Evolutionary conservation across 345 rosid species (phyloP), one percentile per base, ranked within the genome.

Genomic region (Citrus reticulata): DNA sequence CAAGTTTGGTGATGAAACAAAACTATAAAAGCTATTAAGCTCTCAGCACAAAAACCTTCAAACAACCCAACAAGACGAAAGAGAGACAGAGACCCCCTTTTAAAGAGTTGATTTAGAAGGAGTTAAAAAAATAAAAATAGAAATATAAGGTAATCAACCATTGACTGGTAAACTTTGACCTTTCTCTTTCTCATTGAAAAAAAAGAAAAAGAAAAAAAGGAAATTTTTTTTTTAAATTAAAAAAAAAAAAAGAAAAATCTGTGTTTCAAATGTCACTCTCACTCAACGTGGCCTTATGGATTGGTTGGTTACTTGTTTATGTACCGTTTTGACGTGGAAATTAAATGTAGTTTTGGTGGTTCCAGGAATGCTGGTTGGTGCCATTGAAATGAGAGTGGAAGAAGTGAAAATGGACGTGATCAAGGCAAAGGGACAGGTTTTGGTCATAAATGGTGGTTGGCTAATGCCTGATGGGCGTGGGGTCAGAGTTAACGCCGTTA

Each of bases 81-180:
- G 60, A 64, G 34, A 61, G 57, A 49, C 72, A 49, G 24, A 11
- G 68, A 79, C 46, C 39, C 60, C 63, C 27, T 63, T 42, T 39
- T 17, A 77, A 63, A 68, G 73, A 57, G 60, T 59, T 46, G 13
- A 46, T 68, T 78, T 62, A 57, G 37, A 64, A 29, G 27, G 22
- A 75, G 77, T 13, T 27, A 11, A 62, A 60, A 58, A 55, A 66
- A 59, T 70, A 55, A 54, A 77, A 65, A 71, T 65, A 65, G 77
- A 73, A 75, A 74, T 78, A 65, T 61, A 63, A 83, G 85, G 83
- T 86, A 81, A 86, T 89, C 88, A 83, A 86, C 85, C 89, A 88
- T 89, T 89, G 95, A 91, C 91, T 83, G 69, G 86, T 81, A 49
- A 82, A 57, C 74, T 80, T 80, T 84, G 89, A 88, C 92, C 81